Base-by-base conservation (phyloP, 495 filamentous ascomycete species). In the Talaromyces stipitatus region DNA sequence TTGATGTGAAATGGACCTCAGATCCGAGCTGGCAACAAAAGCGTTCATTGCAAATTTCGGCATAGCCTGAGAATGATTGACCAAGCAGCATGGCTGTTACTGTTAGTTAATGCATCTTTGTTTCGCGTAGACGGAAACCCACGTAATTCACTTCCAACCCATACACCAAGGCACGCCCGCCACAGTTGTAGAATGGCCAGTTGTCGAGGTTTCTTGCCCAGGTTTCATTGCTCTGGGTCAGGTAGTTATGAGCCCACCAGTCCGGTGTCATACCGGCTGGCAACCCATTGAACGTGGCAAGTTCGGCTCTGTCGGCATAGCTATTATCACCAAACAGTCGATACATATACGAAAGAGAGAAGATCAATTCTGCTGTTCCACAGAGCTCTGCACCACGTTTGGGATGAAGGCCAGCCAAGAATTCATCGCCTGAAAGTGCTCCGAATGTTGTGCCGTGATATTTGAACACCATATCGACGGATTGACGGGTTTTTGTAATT, bases 241-340 rank as follows among this genome's bases (percentile, higher is more conserved):
- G 71, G 62, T 87, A 86, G 59, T 85, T 81, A 55, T 77, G 82
- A 4, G 73, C 73, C 82, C 84, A 86, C 74, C 80, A 81, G 59
- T 85, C 78, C 7, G 72, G 67, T 9, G 76, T 77, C 27, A 83
- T 54, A 41, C 74, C 76, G 2, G 74, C 78, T 3, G 84, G 82
- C 10, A 85, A 63, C 4, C 79, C 77, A 54, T 86, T 86, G 67
- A 82, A 87, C 7, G 82, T 79, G 4, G 76, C 72, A 43, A 75
- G 65, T 61, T 86, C 84, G 8, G 77, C 73, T 24, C 72, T 66
- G 59, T 86, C 83, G 2, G 82, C 84, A 54, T 78, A 81, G 14
- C 68, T 54, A 30, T 74, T 76, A 52, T 78, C 75, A 2, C 74
- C 73, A 14, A 76, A 60, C 4, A 68, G 60, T 4, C 66, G 70